These are phyloP conservation scores for Magnusiomyces clavatus DNA, from an alignment of 1,139 yeast genomes.

Conservation along the genomic window DNA sequence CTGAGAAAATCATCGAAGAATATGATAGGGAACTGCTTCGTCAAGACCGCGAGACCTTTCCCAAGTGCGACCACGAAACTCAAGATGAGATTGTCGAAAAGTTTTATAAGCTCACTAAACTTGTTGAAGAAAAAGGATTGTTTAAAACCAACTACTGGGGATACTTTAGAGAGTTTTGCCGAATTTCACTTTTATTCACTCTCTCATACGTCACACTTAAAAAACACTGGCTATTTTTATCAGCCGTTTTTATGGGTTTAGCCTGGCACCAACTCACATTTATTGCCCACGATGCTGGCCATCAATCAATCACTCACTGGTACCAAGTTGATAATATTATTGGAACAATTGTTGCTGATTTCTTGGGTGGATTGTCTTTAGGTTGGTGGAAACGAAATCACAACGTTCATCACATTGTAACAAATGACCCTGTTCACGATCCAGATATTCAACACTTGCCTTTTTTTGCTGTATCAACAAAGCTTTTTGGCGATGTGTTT, in stretches of 20 bases:
- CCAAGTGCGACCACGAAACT: constrained; percentile 59
- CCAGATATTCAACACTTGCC: constrained; percentile 93
- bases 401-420: constrained; percentile 79
- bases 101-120: constrained; percentile 55
- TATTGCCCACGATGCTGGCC: constrained; percentile 88
- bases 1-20: constrained; percentile 41
- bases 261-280: constrained; percentile 91
- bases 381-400: constrained; percentile 97
- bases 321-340: constrained; percentile 70
- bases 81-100: constrained; percentile 50
- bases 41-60: constrained; percentile 48
- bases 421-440: constrained; percentile 88
- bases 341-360: constrained; percentile 69
- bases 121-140: constrained; percentile 48
- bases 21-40: constrained; percentile 51
- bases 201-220: constrained; percentile 43
- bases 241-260: constrained; percentile 62
- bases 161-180: constrained; percentile 56
- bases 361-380: constrained; percentile 76
- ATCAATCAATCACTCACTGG: constrained; percentile 71
- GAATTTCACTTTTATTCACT: constrained; percentile 49
- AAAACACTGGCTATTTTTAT: constrained; percentile 37
- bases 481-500: constrained; percentile 58
- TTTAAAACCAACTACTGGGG: constrained; percentile 69
- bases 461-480: constrained; percentile 75